Evolutionary conservation across 1,139 yeast genomes (phyloP), one percentile per base, ranked within the genome.

Genomic region (Arxiozyma heterogenica): DNA sequence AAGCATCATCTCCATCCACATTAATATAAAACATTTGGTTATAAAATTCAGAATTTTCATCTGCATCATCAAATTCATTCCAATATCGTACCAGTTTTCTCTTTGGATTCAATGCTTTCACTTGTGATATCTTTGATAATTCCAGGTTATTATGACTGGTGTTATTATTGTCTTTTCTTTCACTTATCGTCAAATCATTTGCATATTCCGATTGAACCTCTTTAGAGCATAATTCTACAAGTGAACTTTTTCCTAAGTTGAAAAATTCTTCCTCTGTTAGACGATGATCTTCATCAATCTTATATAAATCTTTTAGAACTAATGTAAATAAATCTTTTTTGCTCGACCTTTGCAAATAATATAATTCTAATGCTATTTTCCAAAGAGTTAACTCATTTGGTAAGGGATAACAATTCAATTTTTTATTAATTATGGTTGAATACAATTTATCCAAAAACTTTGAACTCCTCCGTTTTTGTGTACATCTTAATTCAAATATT

Each of bases 11-110:
- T 15, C 12, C 50, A 54, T 53, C 30, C 39, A 49, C 63, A 38
- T 66, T 64, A 41, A 64, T 47, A 52, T 61, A 64, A 43, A 63
- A 63, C 17, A 61, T 65, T 30, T 54, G 60, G 30, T 58, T 9
- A n/a, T 38, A 34, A 38, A 22, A 34, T 8, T 11, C 39, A 22
- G 66, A 73, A 38, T 72, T 76, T 30, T 77, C 82, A 42, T 80
- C 82, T 0, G 82, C 84, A 60, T 83, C 78, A 62, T 83, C 89
- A 64, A 83, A 83, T 66, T 83, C 89, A 64, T 83, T 83, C 89
- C 89, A 83, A 63, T 83, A 83, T 51, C 85, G 71, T 53, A 44
- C 49, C n/a, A 15, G 15, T 25, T 43, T 45, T 20, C 22, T 21
- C 41, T 50, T 30, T n/a, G 50, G 50, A 41, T 43, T 34, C 8